phyloP scores from a whole-genome alignment of 2,329 filamentous ascomycete species.

The Beauveria caledonica region DNA sequence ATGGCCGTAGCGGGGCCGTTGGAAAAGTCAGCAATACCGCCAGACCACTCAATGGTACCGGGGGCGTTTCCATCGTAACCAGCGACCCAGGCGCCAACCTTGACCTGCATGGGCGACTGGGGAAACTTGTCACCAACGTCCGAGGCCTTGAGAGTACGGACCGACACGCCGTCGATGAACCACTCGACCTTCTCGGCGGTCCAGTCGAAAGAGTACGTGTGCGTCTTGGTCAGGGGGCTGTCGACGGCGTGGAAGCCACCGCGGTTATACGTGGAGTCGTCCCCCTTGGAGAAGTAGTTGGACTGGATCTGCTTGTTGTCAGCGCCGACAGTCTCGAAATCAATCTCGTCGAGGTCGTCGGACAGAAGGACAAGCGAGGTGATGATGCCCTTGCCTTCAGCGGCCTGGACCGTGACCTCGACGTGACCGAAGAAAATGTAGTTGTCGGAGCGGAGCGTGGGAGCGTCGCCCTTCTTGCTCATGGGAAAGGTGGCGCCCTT shows the following conservation, averaged over 20 bases:
- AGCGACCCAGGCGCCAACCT: conserved; percentile 60
- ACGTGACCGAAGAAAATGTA: conserved; percentile 97
- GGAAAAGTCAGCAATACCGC: conserved; percentile 51
- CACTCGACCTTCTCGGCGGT: conserved; percentile 54
- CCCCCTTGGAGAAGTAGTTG: conserved; percentile 76
- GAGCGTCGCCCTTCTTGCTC: conserved; percentile 53
- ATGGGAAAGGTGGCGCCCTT: conserved; percentile 57
- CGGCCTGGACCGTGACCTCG: conserved; percentile 69
- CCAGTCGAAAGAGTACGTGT: conserved; percentile 66
- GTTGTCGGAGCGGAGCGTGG: conserved; percentile 68
- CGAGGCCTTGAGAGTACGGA: conserved; percentile 58
- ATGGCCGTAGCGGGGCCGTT: conserved; percentile 45
- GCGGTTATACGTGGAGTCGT: conserved; percentile 63
- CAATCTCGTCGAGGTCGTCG: conserved; percentile 83
- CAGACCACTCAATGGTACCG: conserved; percentile 67
- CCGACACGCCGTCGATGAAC: conserved; percentile 52
- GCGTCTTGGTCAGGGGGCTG: conserved; percentile 49
- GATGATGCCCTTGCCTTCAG: conserved; percentile 76
- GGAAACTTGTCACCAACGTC: conserved; percentile 48
- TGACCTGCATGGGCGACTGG: conserved; percentile 66
- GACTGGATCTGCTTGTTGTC: conserved; percentile 68
- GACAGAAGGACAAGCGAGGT: conserved; percentile 87
- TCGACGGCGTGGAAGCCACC: conserved; percentile 53
- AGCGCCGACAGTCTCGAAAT: conserved; percentile 91
- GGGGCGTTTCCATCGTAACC: conserved; percentile 49